Evolutionary conservation across 805 yeast genomes (phyloP).

Genomic region (Isabelozyma rhagii): DNA sequence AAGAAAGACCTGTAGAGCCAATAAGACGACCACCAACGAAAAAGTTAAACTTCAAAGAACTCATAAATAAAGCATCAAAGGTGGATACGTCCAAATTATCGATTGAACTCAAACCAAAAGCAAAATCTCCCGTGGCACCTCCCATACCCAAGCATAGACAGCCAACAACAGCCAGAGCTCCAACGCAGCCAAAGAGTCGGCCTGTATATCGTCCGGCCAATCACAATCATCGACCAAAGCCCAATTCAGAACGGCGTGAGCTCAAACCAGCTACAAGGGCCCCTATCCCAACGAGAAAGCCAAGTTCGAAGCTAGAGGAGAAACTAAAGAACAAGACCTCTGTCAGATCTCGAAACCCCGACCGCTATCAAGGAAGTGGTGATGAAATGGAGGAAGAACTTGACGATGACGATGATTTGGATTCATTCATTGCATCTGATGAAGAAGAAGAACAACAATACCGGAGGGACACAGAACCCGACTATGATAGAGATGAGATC

Average conservation of each 20-base stretch:
- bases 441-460: constrained; percentile 41
- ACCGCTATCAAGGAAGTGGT: not conserved
- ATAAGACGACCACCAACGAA: constrained; percentile 19
- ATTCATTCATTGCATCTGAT: constrained; percentile 54
- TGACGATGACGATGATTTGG: constrained; percentile 45
- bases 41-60: constrained; percentile 59
- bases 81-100: constrained; percentile 48
- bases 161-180: not conserved
- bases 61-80: constrained; percentile 64
- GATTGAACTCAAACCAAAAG: constrained; percentile 37
- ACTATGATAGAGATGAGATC: constrained; percentile 80
- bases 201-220: constrained; percentile 1
- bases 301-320: constrained; percentile 52
- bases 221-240: not conserved
- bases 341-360: constrained; percentile 3
- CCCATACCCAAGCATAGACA: not conserved
- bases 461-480: constrained; percentile 26
- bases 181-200: constrained; percentile 9
- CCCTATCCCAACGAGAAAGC: constrained; percentile 50
- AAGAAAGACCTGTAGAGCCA: constrained; percentile 1
- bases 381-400: constrained; percentile 14
- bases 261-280: constrained; percentile 6
- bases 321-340: constrained; percentile 33
- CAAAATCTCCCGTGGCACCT: constrained; percentile 25
- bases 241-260: not conserved